phyloP scores from a whole-genome alignment of 2,329 filamentous ascomycete genomes.

The Colletotrichum sp. region DNA sequence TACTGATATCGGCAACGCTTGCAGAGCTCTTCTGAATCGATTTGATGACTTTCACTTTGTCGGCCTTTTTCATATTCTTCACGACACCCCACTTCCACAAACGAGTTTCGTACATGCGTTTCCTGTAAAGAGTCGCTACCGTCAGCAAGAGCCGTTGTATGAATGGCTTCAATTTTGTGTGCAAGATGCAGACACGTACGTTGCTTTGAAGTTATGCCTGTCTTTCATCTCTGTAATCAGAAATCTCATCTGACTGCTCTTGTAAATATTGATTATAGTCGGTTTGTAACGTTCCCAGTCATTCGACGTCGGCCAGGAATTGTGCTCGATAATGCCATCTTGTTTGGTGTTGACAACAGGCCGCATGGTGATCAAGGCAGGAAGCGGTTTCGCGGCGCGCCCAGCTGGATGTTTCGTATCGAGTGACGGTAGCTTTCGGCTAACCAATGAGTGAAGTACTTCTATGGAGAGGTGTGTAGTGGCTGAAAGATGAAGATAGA shows the following conservation, averaged over 20 bases:
- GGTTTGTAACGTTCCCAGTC: background rate
- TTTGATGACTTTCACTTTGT: background rate
- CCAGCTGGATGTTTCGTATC: background rate
- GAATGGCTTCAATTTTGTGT: rapidly evolving
- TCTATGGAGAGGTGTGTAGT: background rate
- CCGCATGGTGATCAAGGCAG: background rate
- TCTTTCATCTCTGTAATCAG: background rate
- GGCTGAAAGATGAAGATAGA: background rate
- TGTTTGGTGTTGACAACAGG: background rate
- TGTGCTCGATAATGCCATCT: background rate
- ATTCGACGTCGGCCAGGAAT: background rate
- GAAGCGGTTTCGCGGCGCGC: background rate
- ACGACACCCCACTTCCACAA: background rate
- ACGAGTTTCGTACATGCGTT: background rate
- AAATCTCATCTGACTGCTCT: background rate
- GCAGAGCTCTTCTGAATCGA: background rate
- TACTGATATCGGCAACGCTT: background rate
- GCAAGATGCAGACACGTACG: background rate
- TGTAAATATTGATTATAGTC: background rate
- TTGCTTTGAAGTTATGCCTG: background rate
- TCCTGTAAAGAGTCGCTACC: rapidly evolving
- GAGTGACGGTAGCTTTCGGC: background rate
- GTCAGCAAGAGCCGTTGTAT: background rate
- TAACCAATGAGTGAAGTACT: rapidly evolving
- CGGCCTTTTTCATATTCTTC: background rate